A percentile compares a stretch with the other conserved stretches of the same genome.
Conservation (phyloP, 2,329 filamentous ascomycete species). For the Apiospora sp. region DNA sequence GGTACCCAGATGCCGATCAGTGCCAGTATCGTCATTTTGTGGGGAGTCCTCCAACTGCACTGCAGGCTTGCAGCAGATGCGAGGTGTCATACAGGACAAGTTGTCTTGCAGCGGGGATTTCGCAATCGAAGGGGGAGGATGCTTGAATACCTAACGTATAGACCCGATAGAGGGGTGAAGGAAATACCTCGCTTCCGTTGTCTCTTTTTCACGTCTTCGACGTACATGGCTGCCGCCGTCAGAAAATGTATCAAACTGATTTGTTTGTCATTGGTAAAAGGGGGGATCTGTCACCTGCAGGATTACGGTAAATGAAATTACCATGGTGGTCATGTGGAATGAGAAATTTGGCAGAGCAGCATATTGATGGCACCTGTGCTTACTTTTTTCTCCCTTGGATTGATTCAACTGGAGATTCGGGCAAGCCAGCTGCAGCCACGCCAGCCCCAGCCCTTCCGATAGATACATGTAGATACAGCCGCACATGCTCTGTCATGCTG, state of each 20-base stretch:
- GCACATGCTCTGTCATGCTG: background rate
- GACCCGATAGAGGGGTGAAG: background rate
- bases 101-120: background rate
- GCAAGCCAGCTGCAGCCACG: background rate
- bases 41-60: background rate
- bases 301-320: constrained; percentile 9
- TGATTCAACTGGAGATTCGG: background rate
- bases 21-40: constrained; percentile 6
- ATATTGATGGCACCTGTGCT: background rate
- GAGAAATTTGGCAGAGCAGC: background rate
- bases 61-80: constrained; percentile 10
- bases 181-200: background rate
- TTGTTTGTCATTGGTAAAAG: background rate
- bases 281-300: background rate
- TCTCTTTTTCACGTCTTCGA: background rate
- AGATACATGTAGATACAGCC: background rate
- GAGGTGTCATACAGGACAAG: constrained; percentile 15
- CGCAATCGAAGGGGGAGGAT: background rate
- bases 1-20: background rate
- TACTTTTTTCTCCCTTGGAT: constrained; percentile 17
- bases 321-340: background rate
- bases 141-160: background rate
- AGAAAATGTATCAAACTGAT: background rate
- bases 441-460: constrained; percentile 6
- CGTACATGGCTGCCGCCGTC: background rate